phyloP scores from a whole-genome alignment of 2,329 filamentous ascomycete species.

The Pseudogymnoascus sp. region DNA sequence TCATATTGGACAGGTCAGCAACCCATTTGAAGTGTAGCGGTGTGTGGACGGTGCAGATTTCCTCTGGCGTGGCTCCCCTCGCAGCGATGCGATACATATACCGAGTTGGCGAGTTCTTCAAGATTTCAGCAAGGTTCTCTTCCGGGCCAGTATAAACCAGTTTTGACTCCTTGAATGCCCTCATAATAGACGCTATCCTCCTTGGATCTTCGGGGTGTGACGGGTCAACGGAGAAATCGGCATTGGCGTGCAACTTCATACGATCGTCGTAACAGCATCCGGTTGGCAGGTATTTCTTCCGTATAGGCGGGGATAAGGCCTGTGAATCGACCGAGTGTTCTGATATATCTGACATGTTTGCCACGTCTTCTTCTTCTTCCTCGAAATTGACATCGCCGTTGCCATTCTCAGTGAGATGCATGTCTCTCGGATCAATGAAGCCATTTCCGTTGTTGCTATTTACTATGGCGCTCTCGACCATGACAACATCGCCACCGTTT shows the following conservation, averaged over 20 bases:
- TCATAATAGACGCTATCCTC: slow-evolving; percentile 88
- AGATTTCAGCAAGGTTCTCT: slow-evolving; percentile 43
- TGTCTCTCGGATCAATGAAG: not conserved
- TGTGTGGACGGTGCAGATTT: slow-evolving; percentile 75
- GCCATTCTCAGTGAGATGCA: not conserved
- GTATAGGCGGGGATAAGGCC: not conserved
- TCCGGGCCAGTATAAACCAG: slow-evolving; percentile 61
- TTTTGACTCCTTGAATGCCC: slow-evolving; percentile 73
- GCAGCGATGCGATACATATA: slow-evolving; percentile 73
- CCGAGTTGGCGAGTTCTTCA: slow-evolving; percentile 47
- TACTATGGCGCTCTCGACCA: not conserved
- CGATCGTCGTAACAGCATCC: slow-evolving; percentile 85
- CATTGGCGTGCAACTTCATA: slow-evolving; percentile 93
- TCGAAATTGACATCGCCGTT: not conserved
- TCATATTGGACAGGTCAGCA: slow-evolving; percentile 44
- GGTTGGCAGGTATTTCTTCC: slow-evolving; percentile 45
- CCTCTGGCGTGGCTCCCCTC: slow-evolving; percentile 67
- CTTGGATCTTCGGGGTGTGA: slow-evolving; percentile 92
- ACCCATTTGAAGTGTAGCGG: slow-evolving; percentile 76
- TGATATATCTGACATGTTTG: not conserved
- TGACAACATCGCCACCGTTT: not conserved
- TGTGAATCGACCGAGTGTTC: not conserved
- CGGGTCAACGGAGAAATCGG: slow-evolving; percentile 63
- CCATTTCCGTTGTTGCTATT: not conserved
- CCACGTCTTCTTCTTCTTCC: not conserved